Evolutionary conservation across 2,329 filamentous ascomycete species (phyloP).

Genomic region (Fusarium nurragi): DNA sequence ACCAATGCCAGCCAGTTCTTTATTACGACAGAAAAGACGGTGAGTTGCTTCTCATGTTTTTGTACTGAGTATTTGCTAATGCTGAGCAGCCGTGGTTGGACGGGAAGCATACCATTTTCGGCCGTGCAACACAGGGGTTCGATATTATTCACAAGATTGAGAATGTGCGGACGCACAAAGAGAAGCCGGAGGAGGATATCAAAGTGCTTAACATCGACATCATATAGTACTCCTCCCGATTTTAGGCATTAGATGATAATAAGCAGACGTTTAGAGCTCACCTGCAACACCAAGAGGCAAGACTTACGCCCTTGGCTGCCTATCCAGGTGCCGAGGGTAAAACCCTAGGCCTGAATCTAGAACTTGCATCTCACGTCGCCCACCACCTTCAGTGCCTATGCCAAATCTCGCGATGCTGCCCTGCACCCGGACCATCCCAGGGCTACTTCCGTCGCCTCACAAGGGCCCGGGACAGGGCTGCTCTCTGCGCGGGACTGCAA

Average conservation of each 20-base stretch:
- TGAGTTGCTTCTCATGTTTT: constrained; percentile 54
- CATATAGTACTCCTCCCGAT: constrained; percentile 48
- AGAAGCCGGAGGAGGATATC: constrained; percentile 96
- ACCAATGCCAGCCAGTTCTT: constrained; percentile 99
- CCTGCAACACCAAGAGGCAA: neutral
- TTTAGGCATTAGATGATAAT: neutral
- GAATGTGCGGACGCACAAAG: constrained; percentile 84
- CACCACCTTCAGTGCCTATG: too few relatives aligned
- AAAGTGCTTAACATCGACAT: constrained; percentile 92
- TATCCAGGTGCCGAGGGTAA: neutral
- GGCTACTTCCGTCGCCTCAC: too few relatives aligned
- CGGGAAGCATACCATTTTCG: constrained; percentile 96
- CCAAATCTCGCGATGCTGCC: too few relatives aligned
- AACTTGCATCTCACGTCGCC: too few relatives aligned
- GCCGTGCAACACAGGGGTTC: constrained; percentile 85
- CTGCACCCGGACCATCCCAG: too few relatives aligned
- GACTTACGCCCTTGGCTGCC: neutral
- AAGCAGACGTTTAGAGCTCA: neutral
- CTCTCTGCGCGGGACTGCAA: too few relatives aligned
- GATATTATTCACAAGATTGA: constrained; percentile 98
- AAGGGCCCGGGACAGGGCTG: too few relatives aligned
- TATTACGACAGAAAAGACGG: constrained; percentile 95
- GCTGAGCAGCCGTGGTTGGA: constrained; percentile 83
- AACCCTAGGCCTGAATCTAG: too few relatives aligned
- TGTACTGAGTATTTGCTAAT: constrained; percentile 2